phyloP scores from a whole-genome alignment of 441 rosid species.

The Populus tomentosa region DNA sequence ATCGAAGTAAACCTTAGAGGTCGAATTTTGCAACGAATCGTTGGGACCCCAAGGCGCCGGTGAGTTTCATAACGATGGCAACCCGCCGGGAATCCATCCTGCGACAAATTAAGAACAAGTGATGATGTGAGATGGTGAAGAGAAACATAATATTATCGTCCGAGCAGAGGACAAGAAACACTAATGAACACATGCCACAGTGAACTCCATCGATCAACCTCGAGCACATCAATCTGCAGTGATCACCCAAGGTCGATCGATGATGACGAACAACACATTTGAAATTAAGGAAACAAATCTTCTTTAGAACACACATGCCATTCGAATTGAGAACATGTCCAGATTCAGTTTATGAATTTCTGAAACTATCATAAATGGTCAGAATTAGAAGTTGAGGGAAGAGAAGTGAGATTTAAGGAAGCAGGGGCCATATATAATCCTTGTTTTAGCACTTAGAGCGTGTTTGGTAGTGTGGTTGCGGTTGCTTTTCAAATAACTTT shows the following conservation, averaged over 20 bases:
- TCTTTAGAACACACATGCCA: background rate
- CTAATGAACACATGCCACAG: constrained; percentile 41
- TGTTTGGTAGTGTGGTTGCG: too few species aligned
- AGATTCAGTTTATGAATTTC: background rate
- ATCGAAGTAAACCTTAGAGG: constrained; percentile 49
- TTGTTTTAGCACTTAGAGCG: background rate
- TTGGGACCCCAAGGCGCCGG: constrained; percentile 72
- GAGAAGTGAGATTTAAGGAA: too few species aligned
- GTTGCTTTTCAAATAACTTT: too few species aligned
- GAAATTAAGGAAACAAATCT: background rate
- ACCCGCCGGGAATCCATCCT: constrained; percentile 80
- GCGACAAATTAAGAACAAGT: background rate
- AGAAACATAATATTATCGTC: background rate
- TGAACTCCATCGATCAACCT: constrained; percentile 73
- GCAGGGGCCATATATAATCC: background rate
- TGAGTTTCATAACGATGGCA: constrained; percentile 93
- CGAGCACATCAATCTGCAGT: constrained; percentile 88
- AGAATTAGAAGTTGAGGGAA: too few species aligned
- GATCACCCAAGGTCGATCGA: background rate
- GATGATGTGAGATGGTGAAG: background rate
- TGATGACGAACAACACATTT: background rate
- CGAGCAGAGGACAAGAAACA: background rate
- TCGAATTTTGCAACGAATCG: constrained; percentile 81
- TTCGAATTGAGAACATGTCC: background rate
- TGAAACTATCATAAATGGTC: too few species aligned